Evolutionary conservation across 176 grass and related monocot genomes (phyloP).

Genomic region (Oryza meridionalis): DNA sequence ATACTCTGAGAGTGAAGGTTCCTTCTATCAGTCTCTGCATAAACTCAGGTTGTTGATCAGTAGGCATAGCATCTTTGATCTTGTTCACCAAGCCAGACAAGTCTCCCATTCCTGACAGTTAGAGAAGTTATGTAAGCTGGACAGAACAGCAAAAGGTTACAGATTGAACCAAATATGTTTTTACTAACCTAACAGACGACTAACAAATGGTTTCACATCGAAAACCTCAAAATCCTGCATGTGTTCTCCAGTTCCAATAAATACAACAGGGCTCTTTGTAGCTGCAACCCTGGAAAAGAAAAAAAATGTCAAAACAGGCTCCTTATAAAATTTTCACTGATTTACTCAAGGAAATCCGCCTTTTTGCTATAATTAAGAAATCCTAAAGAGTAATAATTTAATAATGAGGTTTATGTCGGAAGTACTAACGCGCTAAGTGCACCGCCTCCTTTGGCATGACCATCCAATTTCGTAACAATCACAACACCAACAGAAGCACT

Average conservation of each 20-base stretch:
- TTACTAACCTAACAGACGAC: slow-evolving; percentile 75
- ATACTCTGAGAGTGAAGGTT: slow-evolving; percentile 72
- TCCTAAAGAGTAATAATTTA: background rate
- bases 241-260: slow-evolving; percentile 96
- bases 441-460: slow-evolving; percentile 86
- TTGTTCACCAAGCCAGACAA: slow-evolving; percentile 79
- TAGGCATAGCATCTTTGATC: slow-evolving; percentile 74
- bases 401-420: background rate
- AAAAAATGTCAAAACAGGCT: background rate
- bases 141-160: slow-evolving; percentile 14
- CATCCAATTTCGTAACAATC: slow-evolving; percentile 83
- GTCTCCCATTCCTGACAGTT: slow-evolving; percentile 73
- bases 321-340: background rate
- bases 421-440: slow-evolving; percentile 91
- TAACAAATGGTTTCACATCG: slow-evolving; percentile 94
- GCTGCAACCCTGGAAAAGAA: slow-evolving; percentile 71
- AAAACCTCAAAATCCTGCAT: slow-evolving; percentile 87
- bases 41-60: slow-evolving; percentile 66
- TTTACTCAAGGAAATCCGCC: background rate
- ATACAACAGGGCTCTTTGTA: slow-evolving; percentile 89
- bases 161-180: slow-evolving; percentile 12
- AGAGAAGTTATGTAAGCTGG: slow-evolving; percentile 29
- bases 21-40: slow-evolving; percentile 69
- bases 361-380: background rate
- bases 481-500: slow-evolving; percentile 86